phyloP scores from a whole-genome alignment of 2,329 filamentous ascomycete species.

The Huntiella moniliformis region DNA sequence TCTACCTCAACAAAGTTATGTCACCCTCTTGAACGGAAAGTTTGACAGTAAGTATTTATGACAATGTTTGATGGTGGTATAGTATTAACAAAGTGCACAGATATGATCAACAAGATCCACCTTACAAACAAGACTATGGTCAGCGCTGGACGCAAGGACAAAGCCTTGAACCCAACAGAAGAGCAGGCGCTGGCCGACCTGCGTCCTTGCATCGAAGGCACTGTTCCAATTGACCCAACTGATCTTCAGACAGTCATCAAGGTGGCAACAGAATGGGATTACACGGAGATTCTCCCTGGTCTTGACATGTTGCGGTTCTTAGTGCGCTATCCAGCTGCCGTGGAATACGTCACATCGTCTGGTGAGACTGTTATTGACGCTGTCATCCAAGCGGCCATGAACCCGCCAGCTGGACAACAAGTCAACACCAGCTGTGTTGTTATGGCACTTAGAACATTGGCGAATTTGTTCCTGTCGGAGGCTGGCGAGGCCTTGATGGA shows the following conservation, averaged over 20 bases:
- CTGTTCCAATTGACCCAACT: constrained; percentile 27
- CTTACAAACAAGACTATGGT: constrained; percentile 59
- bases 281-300: constrained; percentile 59
- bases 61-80: neutral
- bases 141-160: constrained; percentile 49
- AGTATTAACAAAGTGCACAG: constrained; percentile 20
- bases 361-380: constrained; percentile 41
- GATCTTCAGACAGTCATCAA: constrained; percentile 49
- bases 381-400: constrained; percentile 20
- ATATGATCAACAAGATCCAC: constrained; percentile 58
- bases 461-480: constrained; percentile 63
- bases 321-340: constrained; percentile 48
- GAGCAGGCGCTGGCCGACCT: constrained; percentile 42
- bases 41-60: constrained; percentile 27
- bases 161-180: constrained; percentile 56
- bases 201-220: constrained; percentile 43
- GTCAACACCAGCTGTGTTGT: constrained; percentile 66
- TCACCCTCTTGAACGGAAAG: constrained; percentile 51
- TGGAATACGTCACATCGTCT: constrained; percentile 35
- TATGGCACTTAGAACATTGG: constrained; percentile 64
- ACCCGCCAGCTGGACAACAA: constrained; percentile 30
- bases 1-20: constrained; percentile 62
- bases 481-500: constrained; percentile 49
- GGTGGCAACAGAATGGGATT: constrained; percentile 62
- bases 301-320: constrained; percentile 78